Evolutionary conservation across 495 filamentous ascomycete genomes (phyloP).

Genomic region (Trichoderma reesei): DNA sequence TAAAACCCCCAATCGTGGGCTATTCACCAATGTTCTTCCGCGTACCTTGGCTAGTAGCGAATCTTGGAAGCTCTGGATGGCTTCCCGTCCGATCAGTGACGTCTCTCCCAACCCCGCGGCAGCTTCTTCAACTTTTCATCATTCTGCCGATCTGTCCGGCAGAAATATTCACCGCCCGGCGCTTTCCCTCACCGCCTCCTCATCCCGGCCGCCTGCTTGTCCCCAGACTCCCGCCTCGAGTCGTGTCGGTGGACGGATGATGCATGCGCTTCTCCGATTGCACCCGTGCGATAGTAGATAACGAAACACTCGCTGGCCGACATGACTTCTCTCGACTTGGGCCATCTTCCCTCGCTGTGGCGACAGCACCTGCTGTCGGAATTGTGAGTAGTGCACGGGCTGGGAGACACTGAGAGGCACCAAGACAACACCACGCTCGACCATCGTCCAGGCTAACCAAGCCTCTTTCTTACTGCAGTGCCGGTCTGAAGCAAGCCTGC

Average conservation of each 20-base stretch:
- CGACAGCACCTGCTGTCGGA: constrained; percentile 65
- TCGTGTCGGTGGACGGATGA: neutral
- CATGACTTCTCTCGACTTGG: constrained; percentile 15
- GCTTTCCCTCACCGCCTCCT: constrained; percentile 2
- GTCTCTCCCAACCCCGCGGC: neutral
- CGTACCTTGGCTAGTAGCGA: no score
- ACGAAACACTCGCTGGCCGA: neutral
- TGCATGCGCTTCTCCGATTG: neutral
- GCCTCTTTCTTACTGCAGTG: constrained; percentile 34
- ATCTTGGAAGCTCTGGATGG: neutral
- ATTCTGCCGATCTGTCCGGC: neutral
- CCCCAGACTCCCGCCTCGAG: neutral
- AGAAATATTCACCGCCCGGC: constrained; percentile 10
- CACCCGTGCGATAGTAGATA: neutral
- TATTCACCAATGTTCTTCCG: neutral
- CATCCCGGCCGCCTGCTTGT: neutral
- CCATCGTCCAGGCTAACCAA: neutral
- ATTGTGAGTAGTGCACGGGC: constrained; percentile 45
- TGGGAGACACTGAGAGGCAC: neutral
- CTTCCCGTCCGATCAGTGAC: neutral
- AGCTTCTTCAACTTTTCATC: neutral
- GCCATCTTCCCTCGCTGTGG: constrained; percentile 21
- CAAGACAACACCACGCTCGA: neutral
- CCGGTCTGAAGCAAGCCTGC: constrained; percentile 68
- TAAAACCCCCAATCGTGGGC: neutral